Evolutionary conservation across 1,284 basidiomycete species (phyloP).

Genomic region (Cutaneotrichosporon spelunceum): DNA sequence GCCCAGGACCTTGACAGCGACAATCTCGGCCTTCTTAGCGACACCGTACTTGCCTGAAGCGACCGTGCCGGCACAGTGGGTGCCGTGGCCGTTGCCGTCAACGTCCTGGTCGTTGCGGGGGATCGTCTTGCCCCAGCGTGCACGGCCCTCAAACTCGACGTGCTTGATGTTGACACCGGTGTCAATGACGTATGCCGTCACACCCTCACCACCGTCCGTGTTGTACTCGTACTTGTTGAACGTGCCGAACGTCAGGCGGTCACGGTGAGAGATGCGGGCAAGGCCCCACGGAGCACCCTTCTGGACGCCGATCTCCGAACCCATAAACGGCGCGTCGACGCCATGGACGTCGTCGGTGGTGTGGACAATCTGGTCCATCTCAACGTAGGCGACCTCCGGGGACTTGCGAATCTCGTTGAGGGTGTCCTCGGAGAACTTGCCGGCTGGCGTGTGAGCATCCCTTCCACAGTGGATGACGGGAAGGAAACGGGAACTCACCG

Average conservation of each 20-base stretch:
- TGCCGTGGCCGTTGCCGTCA: conserved; percentile 65
- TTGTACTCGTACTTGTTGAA: conserved; percentile 86
- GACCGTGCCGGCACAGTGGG: conserved; percentile 81
- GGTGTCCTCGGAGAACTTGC: conserved; percentile 70
- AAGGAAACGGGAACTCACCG: conserved; percentile 33
- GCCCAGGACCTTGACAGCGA: conserved; percentile 97
- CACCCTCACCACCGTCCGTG: conserved; percentile 74
- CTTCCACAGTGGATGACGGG: neutral
- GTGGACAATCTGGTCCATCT: conserved; percentile 84
- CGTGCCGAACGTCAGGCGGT: conserved; percentile 71
- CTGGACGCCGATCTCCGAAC: conserved; percentile 57
- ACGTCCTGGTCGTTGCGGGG: conserved; percentile 70
- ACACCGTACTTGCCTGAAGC: conserved; percentile 82
- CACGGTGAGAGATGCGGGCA: conserved; percentile 88
- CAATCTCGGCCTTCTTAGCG: conserved; percentile 83
- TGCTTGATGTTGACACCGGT: conserved; percentile 75
- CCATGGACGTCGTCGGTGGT: conserved; percentile 55
- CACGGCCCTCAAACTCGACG: conserved; percentile 82
- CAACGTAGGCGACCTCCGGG: conserved; percentile 91
- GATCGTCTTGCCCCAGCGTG: conserved; percentile 78
- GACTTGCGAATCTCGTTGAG: conserved; percentile 75
- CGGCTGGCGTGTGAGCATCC: conserved; percentile 55
- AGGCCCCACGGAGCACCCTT: conserved; percentile 90
- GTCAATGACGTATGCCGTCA: conserved; percentile 70
- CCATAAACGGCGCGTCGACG: conserved; percentile 35